Evolutionary conservation across 345 rosid genomes (phyloP).

Genomic region (Diplotaxis tenuifolia): DNA sequence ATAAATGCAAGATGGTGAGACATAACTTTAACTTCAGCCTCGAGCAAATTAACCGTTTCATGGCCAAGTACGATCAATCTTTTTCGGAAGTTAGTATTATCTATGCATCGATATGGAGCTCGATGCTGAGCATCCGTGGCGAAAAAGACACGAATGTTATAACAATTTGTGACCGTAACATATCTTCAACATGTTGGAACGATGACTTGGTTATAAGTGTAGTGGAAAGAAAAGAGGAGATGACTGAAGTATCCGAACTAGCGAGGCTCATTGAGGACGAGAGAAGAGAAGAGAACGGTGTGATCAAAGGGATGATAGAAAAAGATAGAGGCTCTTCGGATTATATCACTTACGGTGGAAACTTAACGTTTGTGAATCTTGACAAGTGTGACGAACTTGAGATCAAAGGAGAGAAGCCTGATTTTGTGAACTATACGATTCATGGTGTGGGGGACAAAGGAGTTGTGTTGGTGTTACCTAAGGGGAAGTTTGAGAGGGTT

Average conservation of each 20-base stretch:
- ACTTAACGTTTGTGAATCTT: constrained; percentile 64
- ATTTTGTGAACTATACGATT: constrained; percentile 46
- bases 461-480: constrained; percentile 45
- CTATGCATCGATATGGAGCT: constrained; percentile 61
- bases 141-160: constrained; percentile 37
- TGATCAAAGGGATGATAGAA: constrained; percentile 33
- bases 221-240: constrained; percentile 33
- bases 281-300: constrained; percentile 23
- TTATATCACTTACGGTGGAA: constrained; percentile 56
- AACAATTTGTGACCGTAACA: constrained; percentile 39
- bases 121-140: constrained; percentile 39
- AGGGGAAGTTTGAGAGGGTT: constrained; percentile 30
- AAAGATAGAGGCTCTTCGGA: constrained; percentile 37
- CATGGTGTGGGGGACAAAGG: constrained; percentile 68
- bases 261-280: constrained; percentile 38
- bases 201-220: constrained; percentile 43
- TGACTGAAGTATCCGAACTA: constrained; percentile 38
- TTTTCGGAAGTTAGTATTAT: constrained; percentile 39
- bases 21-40: constrained; percentile 32
- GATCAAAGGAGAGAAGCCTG: constrained; percentile 49
- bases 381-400: constrained; percentile 52
- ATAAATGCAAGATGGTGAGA: constrained; percentile 46
- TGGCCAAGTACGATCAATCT: constrained; percentile 8
- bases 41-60: constrained; percentile 38
- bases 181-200: constrained; percentile 14